phyloP scores from a whole-genome alignment of 805 yeast genomes.

The Lipomyces japonicus region DNA sequence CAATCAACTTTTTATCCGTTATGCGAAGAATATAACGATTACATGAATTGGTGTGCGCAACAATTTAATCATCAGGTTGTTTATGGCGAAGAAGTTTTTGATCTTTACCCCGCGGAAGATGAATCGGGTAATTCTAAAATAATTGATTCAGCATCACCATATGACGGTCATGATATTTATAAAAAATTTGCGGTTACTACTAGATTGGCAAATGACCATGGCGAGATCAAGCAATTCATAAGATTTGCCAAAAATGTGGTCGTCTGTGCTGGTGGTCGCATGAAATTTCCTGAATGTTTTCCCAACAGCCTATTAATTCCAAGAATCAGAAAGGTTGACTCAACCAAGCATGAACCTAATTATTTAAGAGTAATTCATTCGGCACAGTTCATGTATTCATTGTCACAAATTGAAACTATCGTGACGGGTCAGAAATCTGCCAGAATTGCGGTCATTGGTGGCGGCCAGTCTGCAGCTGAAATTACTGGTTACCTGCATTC shows the following conservation, averaged over 20 bases:
- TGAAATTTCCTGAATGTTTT: conserved; percentile 24
- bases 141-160: neutral
- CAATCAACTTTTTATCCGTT: conserved; percentile 30
- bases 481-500: conserved; percentile 19
- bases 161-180: neutral
- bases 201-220: neutral
- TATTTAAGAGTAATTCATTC: conserved; percentile 22
- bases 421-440: neutral
- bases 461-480: conserved; percentile 34
- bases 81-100: conserved; percentile 21
- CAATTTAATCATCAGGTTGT: conserved; percentile 20
- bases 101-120: neutral
- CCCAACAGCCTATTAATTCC: conserved; percentile 1
- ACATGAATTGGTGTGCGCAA: conserved; percentile 33
- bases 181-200: neutral
- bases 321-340: no score
- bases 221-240: neutral
- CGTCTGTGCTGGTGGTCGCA: conserved; percentile 29
- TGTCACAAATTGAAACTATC: neutral
- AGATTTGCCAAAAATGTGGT: conserved; percentile 24
- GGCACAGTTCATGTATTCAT: conserved; percentile 18
- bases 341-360: neutral
- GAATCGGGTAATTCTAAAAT: neutral
- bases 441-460: conserved; percentile 30
- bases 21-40: conserved; percentile 32